phyloP scores from a whole-genome alignment of 2,329 filamentous ascomycete genomes.

The Dactylellina sp. region DNA sequence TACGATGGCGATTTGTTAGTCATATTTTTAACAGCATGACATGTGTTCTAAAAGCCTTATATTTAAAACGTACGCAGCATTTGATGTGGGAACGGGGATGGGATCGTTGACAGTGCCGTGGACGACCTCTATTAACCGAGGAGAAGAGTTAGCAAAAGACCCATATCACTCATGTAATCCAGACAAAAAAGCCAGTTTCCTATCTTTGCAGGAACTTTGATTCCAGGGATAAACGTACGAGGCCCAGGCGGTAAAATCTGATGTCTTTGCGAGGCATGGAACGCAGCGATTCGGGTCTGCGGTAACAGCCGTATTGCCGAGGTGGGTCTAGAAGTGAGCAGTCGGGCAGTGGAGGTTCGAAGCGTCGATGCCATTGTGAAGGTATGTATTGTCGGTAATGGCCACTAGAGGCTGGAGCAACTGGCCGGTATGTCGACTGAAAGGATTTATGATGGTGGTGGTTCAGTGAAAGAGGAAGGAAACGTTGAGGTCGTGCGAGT shows the following conservation, averaged over 20 bases:
- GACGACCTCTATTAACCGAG: conserved; percentile 35
- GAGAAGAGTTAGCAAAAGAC: conserved; percentile 17
- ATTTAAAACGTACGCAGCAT: conserved; percentile 67
- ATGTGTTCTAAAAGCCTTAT: background rate
- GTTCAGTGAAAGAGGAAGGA: conserved; percentile 13
- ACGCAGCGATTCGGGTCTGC: conserved; percentile 74
- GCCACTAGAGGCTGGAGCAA: background rate
- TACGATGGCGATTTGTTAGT: conserved; percentile 12
- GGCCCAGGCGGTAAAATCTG: conserved; percentile 84
- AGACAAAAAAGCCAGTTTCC: background rate
- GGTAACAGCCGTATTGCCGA: conserved; percentile 55
- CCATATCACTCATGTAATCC: background rate
- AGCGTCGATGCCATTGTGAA: conserved; percentile 46
- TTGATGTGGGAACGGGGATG: conserved; percentile 76
- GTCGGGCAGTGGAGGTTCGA: conserved; percentile 39
- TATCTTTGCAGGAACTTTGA: conserved; percentile 67
- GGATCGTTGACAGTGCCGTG: conserved; percentile 79
- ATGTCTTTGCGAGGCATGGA: conserved; percentile 84
- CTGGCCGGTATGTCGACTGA: conserved; percentile 12
- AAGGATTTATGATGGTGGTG: conserved; percentile 8
- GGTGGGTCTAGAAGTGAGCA: conserved; percentile 49
- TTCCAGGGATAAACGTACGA: conserved; percentile 77
- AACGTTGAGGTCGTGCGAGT: conserved; percentile 22
- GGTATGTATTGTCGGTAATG: conserved; percentile 5
- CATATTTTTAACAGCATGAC: background rate